A percentile compares a stretch with the other conserved stretches of the same genome.
These are phyloP conservation scores for Neonectria faginata DNA, from an alignment of 2,329 filamentous ascomycete genomes.

Conservation along the genomic window DNA sequence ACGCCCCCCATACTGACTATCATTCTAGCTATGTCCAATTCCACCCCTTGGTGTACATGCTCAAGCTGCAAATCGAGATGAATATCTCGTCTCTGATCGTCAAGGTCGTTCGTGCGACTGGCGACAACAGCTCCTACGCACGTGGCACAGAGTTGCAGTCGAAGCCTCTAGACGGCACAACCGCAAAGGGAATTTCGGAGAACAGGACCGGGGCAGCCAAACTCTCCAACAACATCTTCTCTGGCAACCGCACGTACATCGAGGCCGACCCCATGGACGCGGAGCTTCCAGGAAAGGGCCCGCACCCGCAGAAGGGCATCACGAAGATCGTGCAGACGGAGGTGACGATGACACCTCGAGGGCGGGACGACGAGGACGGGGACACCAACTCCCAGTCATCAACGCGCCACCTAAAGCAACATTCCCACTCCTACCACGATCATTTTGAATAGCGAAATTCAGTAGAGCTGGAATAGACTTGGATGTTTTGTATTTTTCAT, in stretches of 20 bases:
- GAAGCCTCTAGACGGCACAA: slow-evolving; percentile 7
- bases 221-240: slow-evolving; percentile 18
- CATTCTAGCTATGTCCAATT: slow-evolving; percentile 41
- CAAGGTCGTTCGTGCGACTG: slow-evolving; percentile 40
- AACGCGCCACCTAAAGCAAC: slow-evolving; percentile 34
- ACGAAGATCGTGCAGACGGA: slow-evolving; percentile 41
- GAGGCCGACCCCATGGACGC: slow-evolving; percentile 17
- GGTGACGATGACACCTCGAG: slow-evolving; percentile 34
- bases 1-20: neutral
- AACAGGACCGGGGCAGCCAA: neutral
- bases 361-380: slow-evolving; percentile 29
- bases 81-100: slow-evolving; percentile 42
- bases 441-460: slow-evolving; percentile 9
- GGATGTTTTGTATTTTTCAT: neutral
- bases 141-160: slow-evolving; percentile 35
- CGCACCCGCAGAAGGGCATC: slow-evolving; percentile 31
- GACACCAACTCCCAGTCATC: slow-evolving; percentile 41
- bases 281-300: neutral
- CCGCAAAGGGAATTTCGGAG: neutral
- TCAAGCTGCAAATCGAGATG: slow-evolving; percentile 44
- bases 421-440: neutral
- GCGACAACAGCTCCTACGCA: slow-evolving; percentile 37
- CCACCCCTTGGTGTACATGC: slow-evolving; percentile 43
- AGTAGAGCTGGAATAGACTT: neutral
- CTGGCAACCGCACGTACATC: slow-evolving; percentile 15